phyloP scores from a whole-genome alignment of 192 early-diverging fungal genomes.

The Coemansia reversa region DNA sequence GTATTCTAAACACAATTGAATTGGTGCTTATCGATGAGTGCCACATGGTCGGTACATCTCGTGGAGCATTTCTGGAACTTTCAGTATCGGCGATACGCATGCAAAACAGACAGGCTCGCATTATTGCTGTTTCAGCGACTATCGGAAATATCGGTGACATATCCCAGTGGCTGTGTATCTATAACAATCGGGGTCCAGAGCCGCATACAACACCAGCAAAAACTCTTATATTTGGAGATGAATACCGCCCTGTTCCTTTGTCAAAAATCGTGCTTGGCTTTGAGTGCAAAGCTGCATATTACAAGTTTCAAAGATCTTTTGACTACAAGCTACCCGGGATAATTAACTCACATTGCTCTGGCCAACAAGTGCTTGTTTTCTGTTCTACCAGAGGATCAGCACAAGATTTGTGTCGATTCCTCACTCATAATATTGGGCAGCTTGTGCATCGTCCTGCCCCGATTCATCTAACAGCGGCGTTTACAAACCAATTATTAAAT shows the following conservation, averaged over 20 bases:
- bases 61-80: constrained; percentile 67
- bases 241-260: constrained; percentile 66
- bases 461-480: constrained; percentile 14
- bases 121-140: constrained; percentile 69
- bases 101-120: constrained; percentile 29
- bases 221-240: constrained; percentile 63
- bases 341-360: constrained; percentile 38
- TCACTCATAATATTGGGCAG: constrained; percentile 22
- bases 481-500: constrained; percentile 38
- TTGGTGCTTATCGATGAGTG: constrained; percentile 70
- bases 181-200: constrained; percentile 1
- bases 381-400: constrained; percentile 53
- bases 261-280: constrained; percentile 57
- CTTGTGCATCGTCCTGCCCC: constrained; percentile 14
- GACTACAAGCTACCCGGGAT: constrained; percentile 53
- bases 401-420: constrained; percentile 33
- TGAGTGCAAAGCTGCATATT: constrained; percentile 43
- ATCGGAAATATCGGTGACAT: constrained; percentile 69
- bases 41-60: constrained; percentile 61
- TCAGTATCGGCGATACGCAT: constrained; percentile 56
- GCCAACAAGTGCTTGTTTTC: constrained; percentile 38
- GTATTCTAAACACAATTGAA: constrained; percentile 25
- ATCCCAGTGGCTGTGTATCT: constrained; percentile 59
- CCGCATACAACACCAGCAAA: constrained; percentile 17
- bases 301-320: constrained; percentile 59